phyloP scores from a whole-genome alignment of 768 basidiomycete species.

The Lactarius indigo region DNA sequence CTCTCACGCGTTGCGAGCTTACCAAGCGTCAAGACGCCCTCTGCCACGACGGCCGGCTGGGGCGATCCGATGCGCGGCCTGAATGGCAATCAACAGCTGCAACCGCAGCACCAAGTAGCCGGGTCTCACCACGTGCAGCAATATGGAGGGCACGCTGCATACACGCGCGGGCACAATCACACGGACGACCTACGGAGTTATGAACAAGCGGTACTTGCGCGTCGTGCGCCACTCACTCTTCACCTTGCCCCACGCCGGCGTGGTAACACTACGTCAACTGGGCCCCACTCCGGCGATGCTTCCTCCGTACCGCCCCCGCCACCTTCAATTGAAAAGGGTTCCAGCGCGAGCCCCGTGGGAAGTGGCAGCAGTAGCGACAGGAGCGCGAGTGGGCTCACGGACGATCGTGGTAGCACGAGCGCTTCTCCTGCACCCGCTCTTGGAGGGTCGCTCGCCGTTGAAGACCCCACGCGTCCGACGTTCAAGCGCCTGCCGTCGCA shows the following conservation, averaged over 20 bases:
- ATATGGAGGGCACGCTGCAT: neutral
- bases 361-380: slow-evolving; percentile 23
- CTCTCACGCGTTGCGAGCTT: slow-evolving; percentile 62
- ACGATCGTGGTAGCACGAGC: slow-evolving; percentile 17
- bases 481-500: slow-evolving; percentile 75
- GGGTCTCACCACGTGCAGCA: slow-evolving; percentile 2
- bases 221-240: slow-evolving; percentile 56
- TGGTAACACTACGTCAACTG: slow-evolving; percentile 23
- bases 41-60: slow-evolving; percentile 29
- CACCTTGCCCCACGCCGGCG: slow-evolving; percentile 47
- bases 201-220: slow-evolving; percentile 70
- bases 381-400: slow-evolving; percentile 10
- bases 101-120: neutral
- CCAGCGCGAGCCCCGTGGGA: slow-evolving; percentile 24
- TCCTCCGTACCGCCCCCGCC: neutral
- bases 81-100: slow-evolving; percentile 4
- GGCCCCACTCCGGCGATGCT: neutral
- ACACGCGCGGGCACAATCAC: slow-evolving; percentile 33
- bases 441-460: slow-evolving; percentile 29
- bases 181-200: slow-evolving; percentile 67
- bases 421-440: slow-evolving; percentile 26
- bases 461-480: slow-evolving; percentile 45
- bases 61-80: slow-evolving; percentile 20
- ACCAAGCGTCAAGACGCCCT: slow-evolving; percentile 66
- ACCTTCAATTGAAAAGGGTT: neutral